These are phyloP conservation scores for Poronia punctata DNA, from an alignment of 495 filamentous ascomycete species.

Conservation along the genomic window DNA sequence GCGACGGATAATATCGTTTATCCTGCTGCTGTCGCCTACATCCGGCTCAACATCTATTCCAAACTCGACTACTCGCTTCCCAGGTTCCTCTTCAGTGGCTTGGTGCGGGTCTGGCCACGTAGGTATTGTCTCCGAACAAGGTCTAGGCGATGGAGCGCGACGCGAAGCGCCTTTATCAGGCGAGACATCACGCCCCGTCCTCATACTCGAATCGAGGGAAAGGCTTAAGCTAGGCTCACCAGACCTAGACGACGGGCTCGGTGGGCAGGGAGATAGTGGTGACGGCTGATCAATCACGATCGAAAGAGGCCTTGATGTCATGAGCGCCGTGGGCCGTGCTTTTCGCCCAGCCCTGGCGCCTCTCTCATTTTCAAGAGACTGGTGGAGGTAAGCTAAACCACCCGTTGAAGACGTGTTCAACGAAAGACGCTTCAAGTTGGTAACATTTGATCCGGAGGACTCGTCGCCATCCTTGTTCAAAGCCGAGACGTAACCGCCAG, in stretches of 20 bases:
- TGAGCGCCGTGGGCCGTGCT: constrained; percentile 33
- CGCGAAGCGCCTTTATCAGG: constrained; percentile 2
- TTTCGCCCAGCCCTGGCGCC: constrained; percentile 24
- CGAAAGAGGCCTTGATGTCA: constrained; percentile 40
- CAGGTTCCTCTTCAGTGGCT: too few relatives aligned
- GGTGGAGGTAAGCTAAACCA: constrained; percentile 7
- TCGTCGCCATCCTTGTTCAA: constrained; percentile 13
- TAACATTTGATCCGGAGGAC: constrained; percentile 22
- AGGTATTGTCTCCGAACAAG: neutral
- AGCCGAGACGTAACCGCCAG: constrained; percentile 1
- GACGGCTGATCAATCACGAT: constrained; percentile 45
- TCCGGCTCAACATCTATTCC: neutral
- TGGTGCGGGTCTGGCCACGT: neutral
- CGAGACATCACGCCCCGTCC: constrained; percentile 2
- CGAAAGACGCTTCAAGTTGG: constrained; percentile 45
- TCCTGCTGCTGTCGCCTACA: neutral
- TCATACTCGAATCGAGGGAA: neutral
- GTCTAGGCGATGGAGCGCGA: neutral
- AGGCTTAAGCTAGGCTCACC: constrained; percentile 5
- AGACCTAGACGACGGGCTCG: constrained; percentile 5
- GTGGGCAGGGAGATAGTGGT: constrained; percentile 20
- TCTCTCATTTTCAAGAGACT: constrained; percentile 10
- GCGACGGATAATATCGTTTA: constrained; percentile 13
- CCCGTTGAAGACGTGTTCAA: constrained; percentile 15
- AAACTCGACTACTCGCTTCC: neutral